phyloP scores from a whole-genome alignment of 169 alveolate genomes.

The Cryptosporidium xiaoi region DNA sequence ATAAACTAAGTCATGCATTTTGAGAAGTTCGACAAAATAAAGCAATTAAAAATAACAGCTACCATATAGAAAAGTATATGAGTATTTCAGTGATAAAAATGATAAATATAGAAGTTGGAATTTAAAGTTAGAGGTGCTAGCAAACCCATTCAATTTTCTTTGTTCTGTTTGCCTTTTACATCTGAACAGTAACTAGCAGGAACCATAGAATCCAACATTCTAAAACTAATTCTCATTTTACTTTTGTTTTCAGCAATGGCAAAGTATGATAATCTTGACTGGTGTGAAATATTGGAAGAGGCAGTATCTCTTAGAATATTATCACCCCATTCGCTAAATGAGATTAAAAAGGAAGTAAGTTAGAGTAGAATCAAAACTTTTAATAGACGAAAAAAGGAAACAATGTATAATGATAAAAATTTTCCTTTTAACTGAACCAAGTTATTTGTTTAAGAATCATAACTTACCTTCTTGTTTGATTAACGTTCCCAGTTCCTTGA shows the following conservation, averaged over 20 bases:
- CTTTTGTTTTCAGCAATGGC: constrained; percentile 91
- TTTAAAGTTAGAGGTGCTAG: background rate
- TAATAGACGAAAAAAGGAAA: background rate
- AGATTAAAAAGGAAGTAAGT: background rate
- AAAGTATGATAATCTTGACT: constrained; percentile 90
- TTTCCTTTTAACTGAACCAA: background rate
- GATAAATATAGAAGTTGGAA: background rate
- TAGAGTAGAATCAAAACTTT: background rate
- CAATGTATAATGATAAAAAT: background rate
- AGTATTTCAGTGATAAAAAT: background rate
- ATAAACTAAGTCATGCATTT: too few relatives aligned
- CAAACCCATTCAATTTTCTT: background rate
- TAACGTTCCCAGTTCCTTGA: constrained; percentile 95
- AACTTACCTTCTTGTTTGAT: constrained; percentile 91
- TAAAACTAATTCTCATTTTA: constrained; percentile 85
- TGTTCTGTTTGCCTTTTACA: background rate
- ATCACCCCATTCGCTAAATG: constrained; percentile 91
- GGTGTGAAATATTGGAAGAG: constrained; percentile 93
- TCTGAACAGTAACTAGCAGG: constrained; percentile 22
- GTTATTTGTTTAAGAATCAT: too few relatives aligned
- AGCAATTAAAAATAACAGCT: too few relatives aligned
- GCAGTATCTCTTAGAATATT: constrained; percentile 92
- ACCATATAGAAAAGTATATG: too few relatives aligned
- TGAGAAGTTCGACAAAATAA: too few relatives aligned
- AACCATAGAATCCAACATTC: constrained; percentile 74